These are phyloP conservation scores for Yamadazyma epiphylla DNA, from an alignment of 1,139 yeast species.

Conservation along the genomic window DNA sequence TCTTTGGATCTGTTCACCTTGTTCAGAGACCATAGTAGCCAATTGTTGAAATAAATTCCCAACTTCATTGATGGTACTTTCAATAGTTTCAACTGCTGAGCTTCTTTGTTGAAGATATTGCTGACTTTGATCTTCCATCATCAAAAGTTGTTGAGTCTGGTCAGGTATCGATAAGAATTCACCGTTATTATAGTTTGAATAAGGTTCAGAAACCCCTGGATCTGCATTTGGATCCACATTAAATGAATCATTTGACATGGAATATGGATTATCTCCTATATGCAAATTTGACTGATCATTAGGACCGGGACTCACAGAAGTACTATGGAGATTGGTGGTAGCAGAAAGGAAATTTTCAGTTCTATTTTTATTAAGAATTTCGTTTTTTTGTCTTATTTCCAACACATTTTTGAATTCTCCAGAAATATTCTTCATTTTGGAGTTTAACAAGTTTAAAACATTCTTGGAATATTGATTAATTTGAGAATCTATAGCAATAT, in stretches of 20 bases:
- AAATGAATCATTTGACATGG: constrained; percentile 7
- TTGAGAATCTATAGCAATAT: constrained; percentile 53
- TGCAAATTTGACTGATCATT: constrained; percentile 7
- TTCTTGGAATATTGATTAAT: constrained; percentile 73
- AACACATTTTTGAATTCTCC: constrained; percentile 88
- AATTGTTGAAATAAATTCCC: constrained; percentile 92
- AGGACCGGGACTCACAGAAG: constrained; percentile 13
- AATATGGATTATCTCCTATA: constrained; percentile 43
- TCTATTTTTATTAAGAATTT: constrained; percentile 74
- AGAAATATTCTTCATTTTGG: constrained; percentile 86
- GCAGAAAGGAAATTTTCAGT: constrained; percentile 77
- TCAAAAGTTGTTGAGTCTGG: constrained; percentile 69
- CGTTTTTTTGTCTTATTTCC: constrained; percentile 82
- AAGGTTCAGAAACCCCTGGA: constrained; percentile 27
- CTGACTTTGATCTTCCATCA: constrained; percentile 72
- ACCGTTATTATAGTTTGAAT: constrained; percentile 23
- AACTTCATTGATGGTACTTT: constrained; percentile 91
- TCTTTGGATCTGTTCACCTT: constrained; percentile 92
- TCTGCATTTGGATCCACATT: constrained; percentile 28
- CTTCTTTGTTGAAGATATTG: constrained; percentile 80
- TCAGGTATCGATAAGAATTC: constrained; percentile 60
- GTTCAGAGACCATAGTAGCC: constrained; percentile 97
- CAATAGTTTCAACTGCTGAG: constrained; percentile 92
- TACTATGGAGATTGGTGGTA: constrained; percentile 24
- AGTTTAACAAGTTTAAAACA: constrained; percentile 80